Evolutionary conservation across 2,329 filamentous ascomycete genomes (phyloP), one percentile per base, ranked within the genome.

Genomic region (Stagonosporopsis tanaceti): DNA sequence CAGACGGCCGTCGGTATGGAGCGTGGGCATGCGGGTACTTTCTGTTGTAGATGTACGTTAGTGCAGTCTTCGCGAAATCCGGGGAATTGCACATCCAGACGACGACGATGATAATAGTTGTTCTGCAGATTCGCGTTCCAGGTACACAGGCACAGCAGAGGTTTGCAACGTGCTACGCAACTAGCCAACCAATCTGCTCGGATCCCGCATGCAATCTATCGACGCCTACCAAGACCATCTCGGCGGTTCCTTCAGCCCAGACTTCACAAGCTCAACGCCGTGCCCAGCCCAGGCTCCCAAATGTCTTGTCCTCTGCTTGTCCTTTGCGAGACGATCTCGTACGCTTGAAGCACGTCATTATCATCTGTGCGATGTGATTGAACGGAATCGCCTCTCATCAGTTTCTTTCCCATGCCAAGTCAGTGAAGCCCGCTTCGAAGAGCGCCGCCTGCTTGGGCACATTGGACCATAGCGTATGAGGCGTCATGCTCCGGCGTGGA

Each of bases 201-300:
- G 50, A 44, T 53, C 38, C 38, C 50, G 35, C 55, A 54, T 59
- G 59, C 53, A 52, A 59, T 57, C 34, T 46, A 59, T 56, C 54
- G 53, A 61, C 57, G 62, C 64, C 62, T 57, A 54, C 42, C 47
- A 61, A 57, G 63, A 61, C 61, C 59, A 52, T 47, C 42, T 55
- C 52, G 56, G 48, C 57, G 48, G 46, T 60, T 51, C 45, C 38
- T 55, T 44, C 41, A 66, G 70, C 70, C 72, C 66, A 72, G 70
- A 61, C 58, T 62, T 59, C 40, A 65, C 65, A 71, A 71, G 64
- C 63, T 69, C 69, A 68, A 60, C 65, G 61, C 57, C 62, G 53
- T 53, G 50, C 28, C 52, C 46, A 47, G 60, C 59, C 57, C 62
- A 69, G 61, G 57, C 61, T 65, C 54, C 60, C 57, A 55, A 53